Percentiles rank a stretch among this genome's conserved stretches.
Evolutionary conservation across 83 land plant genomes (phyloP).

Genomic region (Thuja plicata): DNA sequence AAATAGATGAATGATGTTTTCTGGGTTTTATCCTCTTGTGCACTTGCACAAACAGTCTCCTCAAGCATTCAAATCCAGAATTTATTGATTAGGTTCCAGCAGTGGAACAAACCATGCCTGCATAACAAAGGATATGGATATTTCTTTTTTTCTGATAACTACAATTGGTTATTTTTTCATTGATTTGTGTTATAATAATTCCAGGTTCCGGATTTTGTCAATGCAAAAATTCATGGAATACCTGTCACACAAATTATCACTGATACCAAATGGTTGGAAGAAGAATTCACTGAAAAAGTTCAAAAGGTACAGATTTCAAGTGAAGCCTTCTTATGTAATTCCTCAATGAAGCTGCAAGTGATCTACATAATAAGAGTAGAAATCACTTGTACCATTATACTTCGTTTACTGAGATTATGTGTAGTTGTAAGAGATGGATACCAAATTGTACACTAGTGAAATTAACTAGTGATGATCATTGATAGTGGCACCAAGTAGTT

Average conservation of each 20-base stretch:
- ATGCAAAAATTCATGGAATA: constrained; percentile 83
- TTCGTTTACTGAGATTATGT: neutral
- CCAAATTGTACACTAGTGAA: neutral
- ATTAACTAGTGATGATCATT: neutral
- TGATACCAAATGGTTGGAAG: constrained; percentile 86
- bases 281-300: constrained; percentile 85
- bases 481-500: neutral
- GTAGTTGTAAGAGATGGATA: neutral
- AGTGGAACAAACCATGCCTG: neutral
- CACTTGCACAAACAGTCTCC: neutral
- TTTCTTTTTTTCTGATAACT: neutral
- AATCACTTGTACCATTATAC: neutral
- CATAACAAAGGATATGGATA: neutral
- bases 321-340: neutral
- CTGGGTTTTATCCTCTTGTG: neutral
- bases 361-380: neutral
- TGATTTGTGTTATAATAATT: neutral
- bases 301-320: constrained; percentile 60
- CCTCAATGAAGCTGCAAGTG: neutral
- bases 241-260: constrained; percentile 87
- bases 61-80: neutral
- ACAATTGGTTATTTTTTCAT: neutral
- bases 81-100: neutral
- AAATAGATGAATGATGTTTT: neutral
- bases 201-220: constrained; percentile 95